Conservation (phyloP, 345 rosid species). For the Eucalyptus coolabah region DNA sequence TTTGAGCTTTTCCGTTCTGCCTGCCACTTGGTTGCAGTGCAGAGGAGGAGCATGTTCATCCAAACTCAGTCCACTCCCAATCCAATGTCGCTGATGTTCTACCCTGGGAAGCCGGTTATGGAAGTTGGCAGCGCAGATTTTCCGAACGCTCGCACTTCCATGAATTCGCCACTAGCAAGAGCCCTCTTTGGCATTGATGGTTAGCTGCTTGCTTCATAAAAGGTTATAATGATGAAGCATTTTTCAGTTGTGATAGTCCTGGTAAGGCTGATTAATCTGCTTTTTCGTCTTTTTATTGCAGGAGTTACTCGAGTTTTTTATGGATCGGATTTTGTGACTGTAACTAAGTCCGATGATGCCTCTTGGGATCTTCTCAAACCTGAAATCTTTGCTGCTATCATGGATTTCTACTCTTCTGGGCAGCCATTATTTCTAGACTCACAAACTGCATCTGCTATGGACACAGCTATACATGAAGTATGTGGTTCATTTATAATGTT, state of each 20-base stretch:
- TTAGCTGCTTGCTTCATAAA: neutral
- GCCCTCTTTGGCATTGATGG: conserved; percentile 76
- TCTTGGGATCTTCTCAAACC: conserved; percentile 88
- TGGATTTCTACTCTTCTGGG: conserved; percentile 95
- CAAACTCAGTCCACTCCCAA: conserved; percentile 91
- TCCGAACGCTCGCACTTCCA: conserved; percentile 71
- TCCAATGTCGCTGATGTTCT: conserved; percentile 92
- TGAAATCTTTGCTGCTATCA: conserved; percentile 82
- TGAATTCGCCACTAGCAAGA: conserved; percentile 71
- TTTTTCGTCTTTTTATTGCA: conserved; percentile 8
- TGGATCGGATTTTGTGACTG: conserved; percentile 87
- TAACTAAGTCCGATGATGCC: conserved; percentile 77
- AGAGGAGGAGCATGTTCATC: conserved; percentile 88
- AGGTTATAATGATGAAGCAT: neutral
- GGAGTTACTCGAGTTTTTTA: conserved; percentile 78
- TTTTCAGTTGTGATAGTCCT: neutral
- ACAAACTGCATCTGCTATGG: conserved; percentile 58
- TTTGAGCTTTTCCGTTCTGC: neutral
- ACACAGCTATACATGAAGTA: conserved; percentile 85
- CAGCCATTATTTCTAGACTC: conserved; percentile 76
- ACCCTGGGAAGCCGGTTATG: conserved; percentile 90
- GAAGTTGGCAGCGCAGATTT: conserved; percentile 88
- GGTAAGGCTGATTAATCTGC: neutral
- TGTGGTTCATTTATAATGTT: neutral
- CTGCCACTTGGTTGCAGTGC: conserved; percentile 28